Evolutionary conservation across 2,329 filamentous ascomycete species (phyloP).

Genomic region (Sodiomyces alkalinus): DNA sequence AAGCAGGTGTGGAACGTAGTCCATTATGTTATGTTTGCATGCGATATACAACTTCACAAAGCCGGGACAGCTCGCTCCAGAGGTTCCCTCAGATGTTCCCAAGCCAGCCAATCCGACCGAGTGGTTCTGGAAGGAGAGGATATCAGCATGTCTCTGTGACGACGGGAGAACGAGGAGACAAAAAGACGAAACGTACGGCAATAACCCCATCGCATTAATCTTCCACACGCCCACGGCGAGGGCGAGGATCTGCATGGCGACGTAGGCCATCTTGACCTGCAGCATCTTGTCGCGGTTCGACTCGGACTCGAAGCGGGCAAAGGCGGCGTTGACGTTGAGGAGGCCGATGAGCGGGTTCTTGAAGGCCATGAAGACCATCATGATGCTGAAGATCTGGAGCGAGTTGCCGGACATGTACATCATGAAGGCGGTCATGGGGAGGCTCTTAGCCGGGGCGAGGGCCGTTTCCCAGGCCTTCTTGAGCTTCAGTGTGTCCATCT

Average conservation of each 20-base stretch:
- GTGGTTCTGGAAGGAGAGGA: conserved; percentile 63
- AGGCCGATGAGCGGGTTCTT: conserved; percentile 86
- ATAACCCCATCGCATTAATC: conserved; percentile 85
- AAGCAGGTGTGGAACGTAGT: neutral
- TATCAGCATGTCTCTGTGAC: conserved; percentile 13
- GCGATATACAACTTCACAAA: conserved; percentile 22
- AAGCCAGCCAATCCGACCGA: conserved; percentile 92
- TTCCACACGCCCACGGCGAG: conserved; percentile 88
- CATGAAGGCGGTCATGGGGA: conserved; percentile 98
- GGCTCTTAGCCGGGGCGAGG: conserved; percentile 77
- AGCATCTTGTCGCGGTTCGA: conserved; percentile 59
- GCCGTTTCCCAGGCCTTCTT: conserved; percentile 99
- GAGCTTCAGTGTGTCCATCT: conserved; percentile 90
- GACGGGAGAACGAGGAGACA: neutral
- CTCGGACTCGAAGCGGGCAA: conserved; percentile 78
- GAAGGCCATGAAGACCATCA: conserved; percentile 99
- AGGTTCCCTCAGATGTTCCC: conserved; percentile 64
- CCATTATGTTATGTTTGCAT: neutral
- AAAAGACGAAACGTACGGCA: conserved; percentile 68
- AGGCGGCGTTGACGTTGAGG: conserved; percentile 70
- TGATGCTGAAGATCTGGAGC: conserved; percentile 97
- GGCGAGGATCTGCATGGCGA: conserved; percentile 73
- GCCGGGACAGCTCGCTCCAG: conserved; percentile 51
- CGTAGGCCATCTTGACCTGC: conserved; percentile 74
- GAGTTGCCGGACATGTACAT: conserved; percentile 99